Evolutionary conservation across 805 yeast species (phyloP), one percentile per base, ranked within the genome.

Genomic region (Grigorovia jiainica): DNA sequence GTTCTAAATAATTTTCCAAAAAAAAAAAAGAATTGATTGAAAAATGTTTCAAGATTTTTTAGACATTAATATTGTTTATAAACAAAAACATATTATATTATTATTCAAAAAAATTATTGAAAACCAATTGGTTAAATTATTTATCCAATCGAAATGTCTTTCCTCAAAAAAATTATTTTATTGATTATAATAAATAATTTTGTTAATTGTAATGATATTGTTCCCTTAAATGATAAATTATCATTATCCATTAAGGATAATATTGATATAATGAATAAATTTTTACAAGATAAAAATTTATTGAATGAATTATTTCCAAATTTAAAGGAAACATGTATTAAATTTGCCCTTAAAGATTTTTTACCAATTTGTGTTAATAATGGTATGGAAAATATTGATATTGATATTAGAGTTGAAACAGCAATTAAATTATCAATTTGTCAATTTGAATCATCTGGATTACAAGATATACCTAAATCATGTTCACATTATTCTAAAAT

Each of bases 361-460:
- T 44, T 76, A 7, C 64, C 68, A 0, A 47, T 54, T 24, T 76
- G 82, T 43, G 43, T 64, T 18, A 53, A 55, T 18, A 43, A 54
- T 7, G 75, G 76, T 0, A 50, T 68, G 2, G 76, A 73, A 24
- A 50, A 64, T 54, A 9, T 60, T 8, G 51, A 57, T 47, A 38
- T 68, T 50, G 42, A 66, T 45, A 18, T 52, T 13, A 50, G 64
- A 46, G 60, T 62, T 5, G 62, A 60, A 51, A 53, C 69, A 0
- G 78, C 82, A 0, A 63, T 72, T 1, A 64, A 61, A 46, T 60
- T 77, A 9, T 70, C 81, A 0, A 48, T 75, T 1, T 77, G 83
- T 52, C 80, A 77, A 50, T 75, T 77, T 53, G 58, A 68, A 44
- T 71, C 65, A 15, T 66, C 79, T 1, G 63, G 67, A 0, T 51